Percentiles rank a stretch among this genome's conserved stretches.
phyloP scores from a whole-genome alignment of 163 green algal genomes.

The Trebouxia gelatinosa region DNA sequence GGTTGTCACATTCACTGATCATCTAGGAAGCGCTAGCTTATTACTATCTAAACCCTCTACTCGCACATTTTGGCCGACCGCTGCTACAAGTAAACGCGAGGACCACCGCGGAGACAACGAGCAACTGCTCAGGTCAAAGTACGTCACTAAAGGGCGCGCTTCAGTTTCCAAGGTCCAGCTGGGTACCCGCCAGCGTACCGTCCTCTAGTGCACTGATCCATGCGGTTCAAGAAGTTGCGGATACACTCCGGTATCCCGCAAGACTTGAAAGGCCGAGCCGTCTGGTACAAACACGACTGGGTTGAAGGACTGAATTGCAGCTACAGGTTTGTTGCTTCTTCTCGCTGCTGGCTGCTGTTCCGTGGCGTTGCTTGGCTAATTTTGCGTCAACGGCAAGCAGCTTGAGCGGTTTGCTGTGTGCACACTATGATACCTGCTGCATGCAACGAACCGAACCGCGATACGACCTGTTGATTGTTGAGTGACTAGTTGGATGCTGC shows the following conservation, averaged over 20 bases:
- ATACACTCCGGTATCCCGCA: slow-evolving; percentile 28
- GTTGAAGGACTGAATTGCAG: slow-evolving; percentile 29
- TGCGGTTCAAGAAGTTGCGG: not conserved
- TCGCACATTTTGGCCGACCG: too few species aligned
- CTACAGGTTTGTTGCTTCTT: slow-evolving; percentile 18
- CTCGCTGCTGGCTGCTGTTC: not conserved
- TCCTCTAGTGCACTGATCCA: too few species aligned
- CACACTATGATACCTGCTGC: not conserved
- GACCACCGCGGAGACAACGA: too few species aligned
- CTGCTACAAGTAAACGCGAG: too few species aligned
- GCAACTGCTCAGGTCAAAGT: too few species aligned
- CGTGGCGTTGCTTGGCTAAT: not conserved
- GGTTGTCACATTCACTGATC: too few species aligned
- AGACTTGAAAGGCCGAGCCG: slow-evolving; percentile 25
- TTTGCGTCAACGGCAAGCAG: not conserved
- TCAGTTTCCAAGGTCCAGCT: too few species aligned
- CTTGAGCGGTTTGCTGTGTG: not conserved
- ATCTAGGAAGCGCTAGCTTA: too few species aligned
- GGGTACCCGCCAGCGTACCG: too few species aligned
- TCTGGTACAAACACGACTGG: slow-evolving; percentile 41
- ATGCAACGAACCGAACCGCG: not conserved
- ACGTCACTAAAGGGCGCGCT: too few species aligned
- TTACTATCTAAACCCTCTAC: too few species aligned
- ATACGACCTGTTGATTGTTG: not conserved
- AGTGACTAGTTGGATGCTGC: not conserved